Evolutionary conservation across 129 eudicot genomes (phyloP), one percentile per base, ranked within the genome.

Genomic region (sunflower (Helianthus annuus)): DNA sequence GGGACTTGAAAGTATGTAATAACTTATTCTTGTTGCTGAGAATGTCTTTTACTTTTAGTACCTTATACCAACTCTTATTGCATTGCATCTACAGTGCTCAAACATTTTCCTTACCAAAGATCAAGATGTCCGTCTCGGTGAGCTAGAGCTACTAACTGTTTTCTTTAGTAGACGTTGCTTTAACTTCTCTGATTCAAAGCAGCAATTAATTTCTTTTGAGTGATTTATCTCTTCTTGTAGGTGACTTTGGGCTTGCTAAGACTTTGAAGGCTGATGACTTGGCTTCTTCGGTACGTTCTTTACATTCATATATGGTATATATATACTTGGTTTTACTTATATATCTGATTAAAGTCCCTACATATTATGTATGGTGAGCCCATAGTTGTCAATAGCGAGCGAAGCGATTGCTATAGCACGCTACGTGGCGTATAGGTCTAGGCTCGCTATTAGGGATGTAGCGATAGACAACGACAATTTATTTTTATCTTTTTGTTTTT

Each of bases 231-330:
- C 51, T 55, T 75, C 69, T 48, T 69, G 48, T 76, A 94, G 98
- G 98, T 72, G 99, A 94, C 80, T 94, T 94, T 84, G 99, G 99
- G 73, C 99, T 94, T 66, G 99, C 99, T 48, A 94, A 94, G 76
- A 94, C 99, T 67, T 72, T 94, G 85, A 94, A 94, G 82, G 96
- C 93, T 54, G 99, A 94, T 86, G 99, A 94, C 83, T 86, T 94
- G 82, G 90, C 99, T 75, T 94, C 99, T 83, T 94, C 99, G 54
- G 99, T 94, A 80, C 64, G 93, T 82, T 34, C 44, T 69, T 66
- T 45, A 22, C 77, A n/a, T 79, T 40, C 36, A 62, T 60, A 76
- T 24, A 5, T 10, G 13, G 7, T 42, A 42, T 80, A 64, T 80
- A 64, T 51, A 7, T 74, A 48, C 51, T 3, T 74, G 42, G 49